A percentile compares a stretch with the other conserved stretches of the same genome.
These are phyloP conservation scores for Agaricus bisporus DNA, from an alignment of 768 basidiomycete species.

Conservation along the genomic window DNA sequence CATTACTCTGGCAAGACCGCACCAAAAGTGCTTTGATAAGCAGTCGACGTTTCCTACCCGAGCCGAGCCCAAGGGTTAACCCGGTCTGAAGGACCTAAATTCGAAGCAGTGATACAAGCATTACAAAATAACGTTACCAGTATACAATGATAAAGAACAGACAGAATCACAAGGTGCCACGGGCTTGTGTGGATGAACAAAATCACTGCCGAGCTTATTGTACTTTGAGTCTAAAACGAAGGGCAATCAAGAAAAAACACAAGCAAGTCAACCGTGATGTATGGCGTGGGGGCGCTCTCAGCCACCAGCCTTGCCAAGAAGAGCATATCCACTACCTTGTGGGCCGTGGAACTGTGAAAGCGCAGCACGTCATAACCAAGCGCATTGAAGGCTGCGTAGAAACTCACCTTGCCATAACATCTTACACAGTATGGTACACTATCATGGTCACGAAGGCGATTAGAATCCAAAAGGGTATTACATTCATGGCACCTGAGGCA, in stretches of 20 bases:
- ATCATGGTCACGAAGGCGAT: constrained; percentile 67
- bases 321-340: constrained; percentile 69
- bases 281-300: constrained; percentile 7
- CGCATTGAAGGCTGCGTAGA: neutral
- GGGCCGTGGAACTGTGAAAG: constrained; percentile 59
- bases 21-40: too few relatives aligned
- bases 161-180: neutral
- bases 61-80: too few relatives aligned
- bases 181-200: neutral
- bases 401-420: constrained; percentile 62
- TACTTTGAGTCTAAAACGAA: too few relatives aligned
- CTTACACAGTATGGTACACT: constrained; percentile 64
- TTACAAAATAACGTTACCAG: too few relatives aligned
- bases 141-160: too few relatives aligned
- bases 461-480: constrained; percentile 62
- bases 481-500: constrained; percentile 78
- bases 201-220: too few relatives aligned
- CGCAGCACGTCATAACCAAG: neutral
- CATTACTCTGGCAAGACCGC: too few relatives aligned
- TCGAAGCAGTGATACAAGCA: too few relatives aligned
- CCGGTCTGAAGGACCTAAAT: too few relatives aligned
- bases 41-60: too few relatives aligned
- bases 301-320: constrained; percentile 40
- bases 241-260: too few relatives aligned
- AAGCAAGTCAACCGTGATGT: too few relatives aligned